A percentile compares a stretch with the other conserved stretches of the same genome.
These are phyloP conservation scores for Leccinum rimulosum DNA, from an alignment of 768 basidiomycete genomes.

Conservation along the genomic window DNA sequence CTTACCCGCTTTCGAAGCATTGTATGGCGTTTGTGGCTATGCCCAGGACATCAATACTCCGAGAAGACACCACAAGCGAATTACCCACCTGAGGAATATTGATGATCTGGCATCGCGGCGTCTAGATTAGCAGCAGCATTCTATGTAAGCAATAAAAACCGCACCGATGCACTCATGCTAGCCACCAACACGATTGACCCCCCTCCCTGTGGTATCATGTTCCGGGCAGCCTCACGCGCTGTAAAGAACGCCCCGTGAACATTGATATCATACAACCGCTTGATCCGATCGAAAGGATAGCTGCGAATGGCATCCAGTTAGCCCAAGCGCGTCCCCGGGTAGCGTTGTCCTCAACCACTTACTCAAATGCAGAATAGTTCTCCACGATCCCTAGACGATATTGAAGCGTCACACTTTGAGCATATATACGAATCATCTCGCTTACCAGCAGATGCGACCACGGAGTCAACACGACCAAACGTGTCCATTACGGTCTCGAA, in stretches of 20 bases:
- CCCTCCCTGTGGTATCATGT: conserved; percentile 80
- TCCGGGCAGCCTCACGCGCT: conserved; percentile 90
- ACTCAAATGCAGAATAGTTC: conserved; percentile 87
- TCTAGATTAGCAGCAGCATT: conserved; percentile 9
- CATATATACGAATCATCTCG: conserved; percentile 13
- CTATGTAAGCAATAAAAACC: conserved; percentile 19
- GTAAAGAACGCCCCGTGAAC: conserved; percentile 94
- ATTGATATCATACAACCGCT: conserved; percentile 86
- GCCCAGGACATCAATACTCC: background rate
- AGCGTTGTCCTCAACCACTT: conserved; percentile 23
- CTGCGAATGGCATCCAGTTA: conserved; percentile 34
- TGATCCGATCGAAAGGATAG: conserved; percentile 84
- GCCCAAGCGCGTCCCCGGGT: conserved; percentile 2
- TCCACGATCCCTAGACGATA: conserved; percentile 68
- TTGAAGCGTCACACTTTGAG: background rate
- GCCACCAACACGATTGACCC: conserved; percentile 86
- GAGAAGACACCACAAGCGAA: background rate
- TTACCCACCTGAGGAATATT: conserved; percentile 77
- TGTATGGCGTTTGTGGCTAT: conserved; percentile 91
- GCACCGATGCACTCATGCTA: conserved; percentile 87
- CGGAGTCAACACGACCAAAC: conserved; percentile 73
- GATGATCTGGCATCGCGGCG: conserved; percentile 54
- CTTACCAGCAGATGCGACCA: conserved; percentile 86
- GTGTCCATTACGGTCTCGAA: conserved; percentile 62
- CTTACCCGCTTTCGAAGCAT: conserved; percentile 88